Evolutionary conservation across 768 basidiomycete genomes (phyloP).

Genomic region (Leccinellum albellum): DNA sequence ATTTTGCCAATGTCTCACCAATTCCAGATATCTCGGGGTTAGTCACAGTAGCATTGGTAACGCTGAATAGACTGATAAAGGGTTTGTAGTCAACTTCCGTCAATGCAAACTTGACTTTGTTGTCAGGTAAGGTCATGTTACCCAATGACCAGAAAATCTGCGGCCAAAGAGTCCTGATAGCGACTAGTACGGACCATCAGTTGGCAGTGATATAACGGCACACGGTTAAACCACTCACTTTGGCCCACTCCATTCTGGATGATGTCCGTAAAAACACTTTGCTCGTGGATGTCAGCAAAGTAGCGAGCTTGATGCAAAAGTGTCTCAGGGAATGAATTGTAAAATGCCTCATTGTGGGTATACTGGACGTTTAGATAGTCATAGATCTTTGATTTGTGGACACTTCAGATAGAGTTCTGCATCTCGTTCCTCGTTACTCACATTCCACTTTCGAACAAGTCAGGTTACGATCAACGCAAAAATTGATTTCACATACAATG

Average conservation of each 20-base stretch:
- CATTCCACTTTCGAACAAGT: constrained; percentile 59
- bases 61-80: constrained; percentile 81
- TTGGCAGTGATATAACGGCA: background rate
- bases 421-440: constrained; percentile 33
- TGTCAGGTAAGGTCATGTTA: constrained; percentile 68
- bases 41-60: constrained; percentile 58
- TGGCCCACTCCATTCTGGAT: constrained; percentile 65
- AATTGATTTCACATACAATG: constrained; percentile 43
- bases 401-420: background rate
- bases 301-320: constrained; percentile 67
- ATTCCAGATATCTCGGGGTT: constrained; percentile 62
- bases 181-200: constrained; percentile 45
- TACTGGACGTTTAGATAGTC: constrained; percentile 75
- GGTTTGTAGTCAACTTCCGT: constrained; percentile 83
- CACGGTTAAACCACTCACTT: constrained; percentile 43
- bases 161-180: constrained; percentile 71
- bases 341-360: constrained; percentile 77
- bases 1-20: constrained; percentile 37
- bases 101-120: constrained; percentile 73
- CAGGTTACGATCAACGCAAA: constrained; percentile 3
- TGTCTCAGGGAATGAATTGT: constrained; percentile 64
- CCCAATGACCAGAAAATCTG: constrained; percentile 70
- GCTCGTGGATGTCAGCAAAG: constrained; percentile 76
- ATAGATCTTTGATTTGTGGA: constrained; percentile 47
- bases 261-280: constrained; percentile 63